Base-by-base conservation (phyloP, 2,329 filamentous ascomycete species). In the Juglanconis oblonga region DNA sequence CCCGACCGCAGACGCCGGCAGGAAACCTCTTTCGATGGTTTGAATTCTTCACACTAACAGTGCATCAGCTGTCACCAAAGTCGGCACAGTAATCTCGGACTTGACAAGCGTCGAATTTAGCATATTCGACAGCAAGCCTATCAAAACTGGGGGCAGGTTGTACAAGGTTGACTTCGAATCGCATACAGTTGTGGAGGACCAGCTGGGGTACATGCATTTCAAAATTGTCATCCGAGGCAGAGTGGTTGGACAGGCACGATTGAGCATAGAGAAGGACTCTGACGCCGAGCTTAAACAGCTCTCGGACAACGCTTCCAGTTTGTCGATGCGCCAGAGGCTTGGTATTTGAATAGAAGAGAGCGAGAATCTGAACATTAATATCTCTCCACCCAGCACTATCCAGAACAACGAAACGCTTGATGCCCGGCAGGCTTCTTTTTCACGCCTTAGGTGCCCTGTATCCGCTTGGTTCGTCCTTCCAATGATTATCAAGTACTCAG, bases 121-220 rank as follows among this genome's bases (percentile, higher is more conserved):
- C 33, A 33, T 52, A 8, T 52, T 52, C 5, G 49, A 52, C 13
- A 52, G 33, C n/a, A 52, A 52, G 9, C 7, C 38, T 9, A 33
- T n/a, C 6, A 38, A 38, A n/a, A 52, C 35, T 33, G 49, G 33
- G n/a, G 38, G 29, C 32, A 32, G 49, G 33, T 36, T 33, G n/a
- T 52, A 52, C 17, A 52, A 52, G 9, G 49, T 52, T 5, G 49
- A 52, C 14, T 52, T 52, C n/a, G 49, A 52, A n/a, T 32, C 38
- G 9, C 24, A 36, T 32, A 52, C 49, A 7, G 38, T 52, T 10
- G 49, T 52, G 9, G 49, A 52, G 33, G 49, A 52, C 33, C 49
- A 52, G 49, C 49, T 52, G 24, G 49, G 49, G 33, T 52, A 52
- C 33, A 52, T 52, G 33, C 49, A 52, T 17, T 52, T 52, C n/a